Evolutionary conservation across 805 yeast species (phyloP).

Genomic region (Starmerella sp.): DNA sequence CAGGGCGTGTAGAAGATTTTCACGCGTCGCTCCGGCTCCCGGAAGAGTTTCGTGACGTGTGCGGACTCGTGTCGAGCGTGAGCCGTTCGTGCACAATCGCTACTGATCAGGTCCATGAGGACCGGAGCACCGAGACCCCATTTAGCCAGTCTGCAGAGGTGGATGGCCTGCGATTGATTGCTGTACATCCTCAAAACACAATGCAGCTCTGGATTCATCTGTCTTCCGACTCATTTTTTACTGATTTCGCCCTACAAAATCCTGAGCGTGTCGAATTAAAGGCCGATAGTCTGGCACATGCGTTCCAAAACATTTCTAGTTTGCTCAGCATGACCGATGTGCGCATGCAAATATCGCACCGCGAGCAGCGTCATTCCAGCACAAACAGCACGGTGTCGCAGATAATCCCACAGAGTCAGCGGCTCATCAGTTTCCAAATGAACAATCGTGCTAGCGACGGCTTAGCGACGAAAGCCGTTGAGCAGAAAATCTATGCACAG

Average conservation of each 20-base stretch:
- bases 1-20: conserved; percentile 13
- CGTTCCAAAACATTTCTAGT: conserved; percentile 25
- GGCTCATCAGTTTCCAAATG: conserved; percentile 14
- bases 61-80: conserved; percentile 13
- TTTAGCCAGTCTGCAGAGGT: not conserved
- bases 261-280: conserved; percentile 15
- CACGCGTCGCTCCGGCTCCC: conserved; percentile 13
- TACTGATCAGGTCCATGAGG: not conserved
- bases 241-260: not conserved
- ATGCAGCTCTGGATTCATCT: conserved; percentile 22
- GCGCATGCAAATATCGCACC: conserved; percentile 19
- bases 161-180: conserved; percentile 9
- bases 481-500: conserved; percentile 50
- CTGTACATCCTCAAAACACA: conserved; percentile 6
- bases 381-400: conserved; percentile 2
- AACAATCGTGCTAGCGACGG: conserved; percentile 50
- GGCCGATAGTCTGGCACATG: conserved; percentile 37
- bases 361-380: conserved; percentile 30
- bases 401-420: conserved; percentile 1
- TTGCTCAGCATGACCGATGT: conserved; percentile 21
- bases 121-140: not conserved
- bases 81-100: conserved; percentile 10
- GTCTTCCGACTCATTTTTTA: conserved; percentile 10
- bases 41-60: conserved; percentile 16
- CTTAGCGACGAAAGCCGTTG: conserved; percentile 21